These are phyloP conservation scores for Lojkania enalia DNA, from an alignment of 2,329 filamentous ascomycete species.

Conservation along the genomic window DNA sequence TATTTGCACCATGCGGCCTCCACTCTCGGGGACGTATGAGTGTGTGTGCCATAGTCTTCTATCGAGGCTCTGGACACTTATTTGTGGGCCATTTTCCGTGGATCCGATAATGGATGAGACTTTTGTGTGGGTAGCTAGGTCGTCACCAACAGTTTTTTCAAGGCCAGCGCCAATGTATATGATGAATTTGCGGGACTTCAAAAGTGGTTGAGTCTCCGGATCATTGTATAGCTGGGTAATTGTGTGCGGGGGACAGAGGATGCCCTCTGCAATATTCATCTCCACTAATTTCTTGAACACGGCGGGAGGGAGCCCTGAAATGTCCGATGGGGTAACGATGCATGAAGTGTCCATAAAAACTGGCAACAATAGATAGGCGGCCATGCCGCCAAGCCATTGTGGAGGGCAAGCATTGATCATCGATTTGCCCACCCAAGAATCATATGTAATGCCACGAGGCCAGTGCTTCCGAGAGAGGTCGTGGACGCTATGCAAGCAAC, in stretches of 20 bases:
- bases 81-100: slow-evolving; percentile 20
- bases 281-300: slow-evolving; percentile 17
- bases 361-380: slow-evolving; percentile 12
- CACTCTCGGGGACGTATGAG: slow-evolving; percentile 20
- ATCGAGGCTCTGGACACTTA: slow-evolving; percentile 11
- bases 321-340: slow-evolving; percentile 15
- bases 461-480: slow-evolving; percentile 14
- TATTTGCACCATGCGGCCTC: slow-evolving; percentile 15
- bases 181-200: slow-evolving; percentile 20
- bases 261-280: slow-evolving; percentile 14
- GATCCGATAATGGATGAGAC: slow-evolving; percentile 21
- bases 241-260: slow-evolving; percentile 18
- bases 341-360: slow-evolving; percentile 10
- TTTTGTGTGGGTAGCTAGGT: slow-evolving; percentile 16
- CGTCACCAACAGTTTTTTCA: slow-evolving; percentile 20
- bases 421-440: slow-evolving; percentile 16
- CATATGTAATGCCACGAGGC: slow-evolving; percentile 19
- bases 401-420: slow-evolving; percentile 17
- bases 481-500: not conserved
- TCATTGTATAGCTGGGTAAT: slow-evolving; percentile 20
- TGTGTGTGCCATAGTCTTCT: slow-evolving; percentile 23
- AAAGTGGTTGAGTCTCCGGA: slow-evolving; percentile 8
- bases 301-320: slow-evolving; percentile 4
- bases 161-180: slow-evolving; percentile 17
- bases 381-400: slow-evolving; percentile 23